Evolutionary conservation across 2,329 filamentous ascomycete species (phyloP).

Genomic region (Diaporthe sp.): DNA sequence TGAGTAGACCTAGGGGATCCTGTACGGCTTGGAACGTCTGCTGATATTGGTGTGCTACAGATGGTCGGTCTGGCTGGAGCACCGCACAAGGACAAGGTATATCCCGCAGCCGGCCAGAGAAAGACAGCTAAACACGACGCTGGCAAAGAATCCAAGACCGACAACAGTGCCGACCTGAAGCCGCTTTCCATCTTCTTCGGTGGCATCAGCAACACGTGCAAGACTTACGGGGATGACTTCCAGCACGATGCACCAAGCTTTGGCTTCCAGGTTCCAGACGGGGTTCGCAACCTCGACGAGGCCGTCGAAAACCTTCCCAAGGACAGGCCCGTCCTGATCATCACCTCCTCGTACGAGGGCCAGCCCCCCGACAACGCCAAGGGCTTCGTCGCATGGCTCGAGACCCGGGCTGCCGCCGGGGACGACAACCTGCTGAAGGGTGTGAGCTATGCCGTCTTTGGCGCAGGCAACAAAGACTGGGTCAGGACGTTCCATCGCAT

Average conservation of each 20-base stretch:
- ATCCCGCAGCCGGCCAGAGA: slow-evolving; percentile 10
- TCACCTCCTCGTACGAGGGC: slow-evolving; percentile 71
- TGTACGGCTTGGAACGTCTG: neutral
- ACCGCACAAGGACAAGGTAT: slow-evolving; percentile 29
- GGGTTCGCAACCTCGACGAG: slow-evolving; percentile 62
- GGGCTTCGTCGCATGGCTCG: slow-evolving; percentile 68
- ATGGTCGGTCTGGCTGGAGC: slow-evolving; percentile 35
- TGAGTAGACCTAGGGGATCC: neutral
- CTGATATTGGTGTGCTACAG: neutral
- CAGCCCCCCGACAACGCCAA: slow-evolving; percentile 69
- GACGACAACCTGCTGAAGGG: slow-evolving; percentile 56
- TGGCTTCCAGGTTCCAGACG: slow-evolving; percentile 58
- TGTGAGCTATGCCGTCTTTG: slow-evolving; percentile 68
- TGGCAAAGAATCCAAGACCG: neutral
- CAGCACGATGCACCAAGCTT: slow-evolving; percentile 60
- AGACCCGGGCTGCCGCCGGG: slow-evolving; percentile 50
- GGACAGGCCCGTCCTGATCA: slow-evolving; percentile 63
- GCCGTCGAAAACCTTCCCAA: slow-evolving; percentile 63
- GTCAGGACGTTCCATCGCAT: slow-evolving; percentile 63
- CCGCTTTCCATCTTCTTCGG: slow-evolving; percentile 68
- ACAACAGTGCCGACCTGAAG: slow-evolving; percentile 50
- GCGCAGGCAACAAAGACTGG: slow-evolving; percentile 62
- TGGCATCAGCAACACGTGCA: slow-evolving; percentile 70
- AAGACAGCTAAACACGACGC: neutral
- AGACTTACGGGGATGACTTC: slow-evolving; percentile 65